Base-by-base conservation (phyloP, 2,329 filamentous ascomycete species). In the Talaromyces sp. region DNA sequence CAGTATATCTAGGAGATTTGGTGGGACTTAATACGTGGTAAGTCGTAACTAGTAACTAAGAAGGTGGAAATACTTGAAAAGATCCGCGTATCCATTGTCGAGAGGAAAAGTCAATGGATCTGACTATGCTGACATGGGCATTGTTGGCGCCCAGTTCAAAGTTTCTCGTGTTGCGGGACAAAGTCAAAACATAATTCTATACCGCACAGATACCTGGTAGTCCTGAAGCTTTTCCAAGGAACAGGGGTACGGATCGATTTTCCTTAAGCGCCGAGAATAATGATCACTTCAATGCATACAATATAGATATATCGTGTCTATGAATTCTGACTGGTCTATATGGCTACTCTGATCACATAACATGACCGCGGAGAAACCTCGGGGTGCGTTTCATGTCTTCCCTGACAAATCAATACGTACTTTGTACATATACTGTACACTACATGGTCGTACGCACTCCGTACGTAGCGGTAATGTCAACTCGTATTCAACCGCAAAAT, bases 281-380 rank as follows among this genome's bases (percentile, higher is more conserved):
- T 24, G 33, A 39, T 56, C 52, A 39, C 52, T 56, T 3, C 5
- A 31, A 52, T 52, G 27, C 14, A n/a, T 31, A 52, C 27, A 52
- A 9, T 52, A 27, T 52, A 16, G 27, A n/a, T 11, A 56, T 37
- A 37, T 37, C n/a, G 52, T 56, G 52, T 37, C 31, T 56, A 37
- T 22, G 52, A 24, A 14, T 19, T 6, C n/a, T 62, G 60, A 62
- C 35, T 62, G 60, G 58, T 24, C 27, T 13, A 60, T 14, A 37
- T 31, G 59, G 39, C 19, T 10, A 54, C 27, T 14, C 33, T 43
- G 27, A 62, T 62, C 60, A 62, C 60, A 52, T 19, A n/a, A 27
- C 33, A 22, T 22, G 3, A 19, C n/a, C 9, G 47, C 57, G 57
- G 57, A 47, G 41, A 60, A 60, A 49, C 3, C n/a, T 60, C 41